Evolutionary conservation across 2,329 filamentous ascomycete species (phyloP).

Genomic region (Monosporascus sp.): DNA sequence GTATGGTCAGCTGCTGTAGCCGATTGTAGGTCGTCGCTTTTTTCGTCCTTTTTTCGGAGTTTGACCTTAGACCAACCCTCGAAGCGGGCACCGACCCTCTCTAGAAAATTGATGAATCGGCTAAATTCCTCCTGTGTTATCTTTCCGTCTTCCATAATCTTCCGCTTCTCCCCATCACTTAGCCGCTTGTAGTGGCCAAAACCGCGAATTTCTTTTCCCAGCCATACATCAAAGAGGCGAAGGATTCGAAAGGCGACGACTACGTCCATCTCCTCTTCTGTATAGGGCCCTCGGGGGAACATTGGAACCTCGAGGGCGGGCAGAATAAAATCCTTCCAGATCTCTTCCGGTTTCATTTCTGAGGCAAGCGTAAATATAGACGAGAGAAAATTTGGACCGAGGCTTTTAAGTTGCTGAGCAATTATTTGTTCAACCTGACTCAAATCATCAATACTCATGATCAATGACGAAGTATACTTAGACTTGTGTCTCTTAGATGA

Average conservation of each 20-base stretch:
- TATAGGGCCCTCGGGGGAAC: slow-evolving; percentile 11
- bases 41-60: not conserved
- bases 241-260: slow-evolving; percentile 14
- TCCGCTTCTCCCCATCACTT: slow-evolving; percentile 7
- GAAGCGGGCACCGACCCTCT: slow-evolving; percentile 20
- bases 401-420: slow-evolving; percentile 20
- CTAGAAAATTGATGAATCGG: slow-evolving; percentile 16
- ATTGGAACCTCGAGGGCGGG: slow-evolving; percentile 9
- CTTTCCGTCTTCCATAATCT: slow-evolving; percentile 4
- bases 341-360: slow-evolving; percentile 4
- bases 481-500: not conserved
- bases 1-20: not conserved
- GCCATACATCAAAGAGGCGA: slow-evolving; percentile 19
- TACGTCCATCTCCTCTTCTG: slow-evolving; percentile 6
- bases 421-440: slow-evolving; percentile 14
- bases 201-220: slow-evolving; percentile 4
- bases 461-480: slow-evolving; percentile 6
- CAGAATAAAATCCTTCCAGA: slow-evolving; percentile 24
- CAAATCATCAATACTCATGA: slow-evolving; percentile 19
- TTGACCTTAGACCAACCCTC: slow-evolving; percentile 1
- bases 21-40: not conserved
- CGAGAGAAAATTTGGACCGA: slow-evolving; percentile 13
- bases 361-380: slow-evolving; percentile 19
- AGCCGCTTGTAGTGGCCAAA: slow-evolving; percentile 13
- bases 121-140: slow-evolving; percentile 5